Conservation (phyloP, 202 grass and related monocot species). For the Brachypodium distachyon region DNA sequence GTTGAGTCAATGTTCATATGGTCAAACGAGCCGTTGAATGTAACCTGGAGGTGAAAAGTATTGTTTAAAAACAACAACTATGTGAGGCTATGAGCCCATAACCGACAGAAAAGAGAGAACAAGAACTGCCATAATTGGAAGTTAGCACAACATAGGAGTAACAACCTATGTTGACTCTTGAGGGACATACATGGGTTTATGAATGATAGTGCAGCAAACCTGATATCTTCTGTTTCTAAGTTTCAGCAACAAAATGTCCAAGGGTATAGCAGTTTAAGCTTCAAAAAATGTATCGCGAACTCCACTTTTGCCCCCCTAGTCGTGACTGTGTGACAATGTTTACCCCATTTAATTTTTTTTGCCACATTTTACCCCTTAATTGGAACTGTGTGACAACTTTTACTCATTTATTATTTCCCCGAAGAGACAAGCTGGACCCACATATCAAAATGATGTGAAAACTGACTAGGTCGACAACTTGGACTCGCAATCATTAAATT, state of each 20-base stretch:
- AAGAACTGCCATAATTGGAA: not conserved
- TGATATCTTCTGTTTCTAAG: not conserved
- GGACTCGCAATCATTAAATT: no score
- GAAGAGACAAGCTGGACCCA: no score
- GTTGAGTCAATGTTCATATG: slow-evolving; percentile 97
- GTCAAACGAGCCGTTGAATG: slow-evolving; percentile 94
- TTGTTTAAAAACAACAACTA: not conserved
- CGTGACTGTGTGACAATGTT: no score
- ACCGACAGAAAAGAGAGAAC: not conserved
- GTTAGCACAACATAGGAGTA: slow-evolving; percentile 5
- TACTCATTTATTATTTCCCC: no score
- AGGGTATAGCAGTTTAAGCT: not conserved
- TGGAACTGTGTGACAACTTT: no score
- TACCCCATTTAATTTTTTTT: no score
- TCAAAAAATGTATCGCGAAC: not conserved
- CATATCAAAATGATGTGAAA: no score
- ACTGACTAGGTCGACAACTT: no score
- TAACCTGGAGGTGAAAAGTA: slow-evolving; percentile 49
- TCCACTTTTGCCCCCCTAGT: no score
- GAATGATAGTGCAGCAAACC: not conserved
- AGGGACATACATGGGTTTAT: not conserved
- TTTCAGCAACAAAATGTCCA: slow-evolving; percentile 3
- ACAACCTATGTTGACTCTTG: not conserved
- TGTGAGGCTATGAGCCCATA: not conserved
- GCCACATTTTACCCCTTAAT: no score